phyloP scores from a whole-genome alignment of 306 rosid species.

The Cyclanthera cordifolia region DNA sequence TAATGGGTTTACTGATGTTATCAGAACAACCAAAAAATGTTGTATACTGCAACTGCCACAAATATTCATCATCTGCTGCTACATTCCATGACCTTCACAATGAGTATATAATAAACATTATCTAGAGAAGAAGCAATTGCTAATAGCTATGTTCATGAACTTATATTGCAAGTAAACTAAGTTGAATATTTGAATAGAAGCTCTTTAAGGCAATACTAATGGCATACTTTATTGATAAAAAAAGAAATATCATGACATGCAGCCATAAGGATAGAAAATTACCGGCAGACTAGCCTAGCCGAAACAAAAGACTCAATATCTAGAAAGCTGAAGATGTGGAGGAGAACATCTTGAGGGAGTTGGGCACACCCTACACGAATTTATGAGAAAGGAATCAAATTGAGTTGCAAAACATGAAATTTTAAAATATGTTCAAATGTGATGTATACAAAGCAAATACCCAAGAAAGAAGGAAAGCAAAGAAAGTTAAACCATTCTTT shows the following conservation, averaged over 20 bases:
- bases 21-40: slow-evolving; percentile 29
- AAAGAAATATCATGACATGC: not conserved
- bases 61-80: slow-evolving; percentile 57
- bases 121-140: not conserved
- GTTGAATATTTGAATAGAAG: not conserved
- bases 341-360: slow-evolving; percentile 59
- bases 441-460: slow-evolving; percentile 1
- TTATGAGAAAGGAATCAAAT: not conserved
- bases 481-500: slow-evolving; percentile 5
- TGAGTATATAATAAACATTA: slow-evolving; percentile 20
- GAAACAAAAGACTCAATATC: slow-evolving; percentile 57
- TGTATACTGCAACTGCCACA: slow-evolving; percentile 55
- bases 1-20: slow-evolving; percentile 15
- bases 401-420: not conserved
- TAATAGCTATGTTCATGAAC: not conserved
- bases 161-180: slow-evolving; percentile 4
- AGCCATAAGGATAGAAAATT: slow-evolving; percentile 15
- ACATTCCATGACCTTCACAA: slow-evolving; percentile 68
- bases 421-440: not conserved
- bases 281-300: slow-evolving; percentile 57
- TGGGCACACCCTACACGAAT: slow-evolving; percentile 36
- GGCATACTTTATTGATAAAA: not conserved
- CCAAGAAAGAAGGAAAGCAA: not conserved
- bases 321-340: slow-evolving; percentile 54
- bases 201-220: not conserved